These are phyloP conservation scores for Talaromyces piceae DNA, from an alignment of 2,329 filamentous ascomycete genomes.

Conservation along the genomic window DNA sequence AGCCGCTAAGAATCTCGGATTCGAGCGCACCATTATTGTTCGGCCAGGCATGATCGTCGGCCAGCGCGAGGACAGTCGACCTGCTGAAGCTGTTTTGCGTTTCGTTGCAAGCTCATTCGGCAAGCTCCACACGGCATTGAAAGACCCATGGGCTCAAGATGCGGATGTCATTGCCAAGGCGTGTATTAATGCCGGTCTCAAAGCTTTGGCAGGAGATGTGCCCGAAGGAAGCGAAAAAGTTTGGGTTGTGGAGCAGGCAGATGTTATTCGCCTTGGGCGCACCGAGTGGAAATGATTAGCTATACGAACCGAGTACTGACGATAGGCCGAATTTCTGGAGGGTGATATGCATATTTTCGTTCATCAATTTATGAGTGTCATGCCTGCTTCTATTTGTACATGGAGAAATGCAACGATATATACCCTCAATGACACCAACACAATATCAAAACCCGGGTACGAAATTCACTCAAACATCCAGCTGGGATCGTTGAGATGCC, in stretches of 20 bases:
- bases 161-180: conserved; percentile 57
- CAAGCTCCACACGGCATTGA: conserved; percentile 44
- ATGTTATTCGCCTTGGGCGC: conserved; percentile 28
- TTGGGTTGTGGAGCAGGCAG: conserved; percentile 29
- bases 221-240: conserved; percentile 34
- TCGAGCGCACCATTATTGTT: conserved; percentile 69
- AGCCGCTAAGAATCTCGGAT: conserved; percentile 60
- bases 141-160: conserved; percentile 66
- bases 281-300: conserved; percentile 17
- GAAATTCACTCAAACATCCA: background rate
- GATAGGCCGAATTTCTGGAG: background rate
- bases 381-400: background rate
- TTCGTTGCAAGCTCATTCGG: conserved; percentile 51
- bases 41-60: conserved; percentile 72
- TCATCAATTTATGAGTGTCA: background rate
- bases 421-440: background rate
- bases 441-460: background rate
- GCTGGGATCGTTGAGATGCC: background rate
- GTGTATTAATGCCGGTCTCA: conserved; percentile 30
- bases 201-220: conserved; percentile 33
- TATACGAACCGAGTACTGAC: background rate
- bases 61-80: conserved; percentile 53
- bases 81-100: conserved; percentile 51
- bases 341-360: background rate
- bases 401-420: background rate